Evolutionary conservation across 768 basidiomycete species (phyloP), one percentile per base, ranked within the genome.

Genomic region (Strobilomyces echinocephalus): DNA sequence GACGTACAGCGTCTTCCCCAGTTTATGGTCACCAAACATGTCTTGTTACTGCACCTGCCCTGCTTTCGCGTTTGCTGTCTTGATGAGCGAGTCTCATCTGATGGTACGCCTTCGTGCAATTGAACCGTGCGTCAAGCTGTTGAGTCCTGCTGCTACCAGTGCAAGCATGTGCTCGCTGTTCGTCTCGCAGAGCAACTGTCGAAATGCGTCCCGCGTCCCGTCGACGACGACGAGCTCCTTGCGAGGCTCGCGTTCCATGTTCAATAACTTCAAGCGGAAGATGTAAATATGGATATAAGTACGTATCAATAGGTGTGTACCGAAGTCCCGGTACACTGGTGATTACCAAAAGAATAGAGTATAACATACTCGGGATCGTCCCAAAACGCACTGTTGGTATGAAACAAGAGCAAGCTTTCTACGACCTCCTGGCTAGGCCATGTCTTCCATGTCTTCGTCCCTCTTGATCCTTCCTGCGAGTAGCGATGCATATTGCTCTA

Each of bases 121-220:
- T 8, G 30, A 21, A 26, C 33, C 11, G 34, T 24, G 28, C 41
- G 16, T 54, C 46, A 21, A 24, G 3, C 36, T 8, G 9, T n/a
- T 46, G 46, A 30, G 30, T 9, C 7, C 6, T 30, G 30, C 33
- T 12, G n/a, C 43, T 15, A 6, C 38, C 38, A 91, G 90, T 92
- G 90, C 63, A 91, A 92, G 65, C 90, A 92, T 65, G 67, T 88
- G 3, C 74, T 92, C 24, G 90, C 89, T 3, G 76, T 79, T 12
- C 71, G 75, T 14, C 71, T 92, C 14, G 85, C 86, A 3, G 68
- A 78, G 26, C 78, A 75, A 48, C 66, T 88, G 46, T 72, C 71
- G 4, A 74, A 73, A 50, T 82, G 75, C 54, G 60, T 80, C 35
- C 77, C 84, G 49, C 78, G 81, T 20, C 68, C 74, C 33, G 65